Conservation (phyloP, 169 alveolate species). For the Fabrea salina region DNA sequence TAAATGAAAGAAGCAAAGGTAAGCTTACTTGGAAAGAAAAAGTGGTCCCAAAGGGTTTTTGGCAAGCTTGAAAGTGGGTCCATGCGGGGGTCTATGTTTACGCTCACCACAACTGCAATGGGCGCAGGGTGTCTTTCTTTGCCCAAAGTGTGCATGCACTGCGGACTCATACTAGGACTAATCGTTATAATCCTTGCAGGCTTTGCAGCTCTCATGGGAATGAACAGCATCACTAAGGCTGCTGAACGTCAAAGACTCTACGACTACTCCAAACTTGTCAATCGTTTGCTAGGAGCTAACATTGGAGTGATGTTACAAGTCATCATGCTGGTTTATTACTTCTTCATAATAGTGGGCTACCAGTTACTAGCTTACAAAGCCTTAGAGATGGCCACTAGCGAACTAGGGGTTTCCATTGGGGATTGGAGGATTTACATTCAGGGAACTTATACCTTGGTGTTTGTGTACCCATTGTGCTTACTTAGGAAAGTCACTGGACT, state of each 20-base stretch:
- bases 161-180: not conserved
- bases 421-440: not conserved
- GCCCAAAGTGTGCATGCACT: not conserved
- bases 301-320: not conserved
- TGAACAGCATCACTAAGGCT: no score
- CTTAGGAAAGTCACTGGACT: not conserved
- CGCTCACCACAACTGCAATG: not conserved
- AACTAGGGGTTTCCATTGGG: no score
- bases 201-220: no score
- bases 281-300: no score
- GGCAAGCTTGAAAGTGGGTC: not conserved
- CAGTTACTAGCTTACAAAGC: no score
- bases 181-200: not conserved
- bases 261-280: no score
- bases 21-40: not conserved
- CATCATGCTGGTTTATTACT: not conserved
- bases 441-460: not conserved
- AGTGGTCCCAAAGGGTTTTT: not conserved
- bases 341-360: conserved; percentile 7
- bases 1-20: no score
- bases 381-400: no score
- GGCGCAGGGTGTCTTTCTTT: not conserved
- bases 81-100: not conserved
- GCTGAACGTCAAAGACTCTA: no score
- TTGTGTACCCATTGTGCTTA: conserved; percentile 5